Base-by-base conservation (phyloP, 2,329 filamentous ascomycete genomes). In the Pseudogymnoascus verrucosus region DNA sequence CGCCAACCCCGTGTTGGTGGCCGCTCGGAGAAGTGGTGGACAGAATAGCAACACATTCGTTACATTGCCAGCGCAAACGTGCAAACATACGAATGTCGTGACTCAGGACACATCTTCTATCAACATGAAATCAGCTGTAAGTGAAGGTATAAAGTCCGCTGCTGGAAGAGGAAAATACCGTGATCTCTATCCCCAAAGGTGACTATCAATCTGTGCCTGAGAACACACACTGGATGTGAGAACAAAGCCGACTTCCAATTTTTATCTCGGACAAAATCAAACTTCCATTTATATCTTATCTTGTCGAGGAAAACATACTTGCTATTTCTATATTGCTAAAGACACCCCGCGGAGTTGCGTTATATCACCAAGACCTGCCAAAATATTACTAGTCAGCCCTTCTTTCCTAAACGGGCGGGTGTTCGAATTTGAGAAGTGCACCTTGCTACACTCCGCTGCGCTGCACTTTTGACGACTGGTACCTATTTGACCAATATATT, bases 21-120 rank as follows among this genome's bases (percentile, higher is more conserved):
- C 28, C 51, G 10, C 16, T 57, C 16, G 2, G 51, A 57, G 47
- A 34, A 57, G 28, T 34, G 51, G n/a, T 57, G 51, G 51, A 4
- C 51, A 34, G 28, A 57, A 57, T 57, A 57, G 51, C 51, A 57
- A 57, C 51, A 34, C 51, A 34, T 34, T 57, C 14, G 51, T 57
- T 57, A 57, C 51, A 57, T 57, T 57, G 51, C 51, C 51, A 57
- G 16, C 51, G 51, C 51, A 57, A 34, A 34, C 11, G 31, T 34
- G 10, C 31, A 34, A 34, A 34, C 16, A 16, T 21, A 36, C 28
- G 51, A 57, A 57, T 57, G 28, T 57, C 51, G 28, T 57, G 28
- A 57, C 51, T 36, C 34, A 34, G 51, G 51, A 19, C 51, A 57
- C n/a, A 57, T 57, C 4, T 57, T 57, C 51, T 21, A 57, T 34